Conservation (phyloP, 2,329 filamentous ascomycete species). For the Aspergillus tubingensis region DNA sequence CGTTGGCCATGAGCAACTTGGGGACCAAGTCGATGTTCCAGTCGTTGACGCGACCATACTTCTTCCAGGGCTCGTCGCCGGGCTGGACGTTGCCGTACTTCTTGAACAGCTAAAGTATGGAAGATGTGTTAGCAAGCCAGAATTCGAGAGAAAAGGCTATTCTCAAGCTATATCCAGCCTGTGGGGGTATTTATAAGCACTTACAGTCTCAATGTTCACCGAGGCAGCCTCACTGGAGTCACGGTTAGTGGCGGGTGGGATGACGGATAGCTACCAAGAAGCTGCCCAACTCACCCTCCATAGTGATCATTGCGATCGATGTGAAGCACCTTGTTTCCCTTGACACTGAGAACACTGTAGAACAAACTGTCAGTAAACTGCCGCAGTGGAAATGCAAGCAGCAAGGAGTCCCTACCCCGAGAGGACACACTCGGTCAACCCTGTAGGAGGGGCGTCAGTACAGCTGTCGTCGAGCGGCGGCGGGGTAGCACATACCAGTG, state of each 20-base stretch:
- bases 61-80: slow-evolving; percentile 93
- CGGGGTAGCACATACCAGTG: slow-evolving; percentile 68
- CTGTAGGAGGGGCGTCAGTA: slow-evolving; percentile 52
- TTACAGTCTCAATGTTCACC: slow-evolving; percentile 90
- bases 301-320: slow-evolving; percentile 99
- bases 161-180: background rate
- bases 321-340: slow-evolving; percentile 98
- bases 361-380: slow-evolving; percentile 21
- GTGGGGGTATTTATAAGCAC: slow-evolving; percentile 24
- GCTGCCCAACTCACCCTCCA: slow-evolving; percentile 71
- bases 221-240: slow-evolving; percentile 80
- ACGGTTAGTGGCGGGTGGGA: slow-evolving; percentile 26
- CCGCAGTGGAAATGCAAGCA: slow-evolving; percentile 12
- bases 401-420: slow-evolving; percentile 69
- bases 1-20: slow-evolving; percentile 98
- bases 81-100: slow-evolving; percentile 81
- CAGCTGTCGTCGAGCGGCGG: slow-evolving; percentile 33
- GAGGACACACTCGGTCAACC: slow-evolving; percentile 97
- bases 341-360: slow-evolving; percentile 85
- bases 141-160: slow-evolving; percentile 13
- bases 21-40: slow-evolving; percentile 99
- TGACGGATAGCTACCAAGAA: slow-evolving; percentile 18
- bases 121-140: slow-evolving; percentile 27
- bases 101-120: slow-evolving; percentile 77
- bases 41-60: slow-evolving; percentile 94